phyloP scores from a whole-genome alignment of 768 basidiomycete genomes.

The Pilatotrama ljubarskyi region DNA sequence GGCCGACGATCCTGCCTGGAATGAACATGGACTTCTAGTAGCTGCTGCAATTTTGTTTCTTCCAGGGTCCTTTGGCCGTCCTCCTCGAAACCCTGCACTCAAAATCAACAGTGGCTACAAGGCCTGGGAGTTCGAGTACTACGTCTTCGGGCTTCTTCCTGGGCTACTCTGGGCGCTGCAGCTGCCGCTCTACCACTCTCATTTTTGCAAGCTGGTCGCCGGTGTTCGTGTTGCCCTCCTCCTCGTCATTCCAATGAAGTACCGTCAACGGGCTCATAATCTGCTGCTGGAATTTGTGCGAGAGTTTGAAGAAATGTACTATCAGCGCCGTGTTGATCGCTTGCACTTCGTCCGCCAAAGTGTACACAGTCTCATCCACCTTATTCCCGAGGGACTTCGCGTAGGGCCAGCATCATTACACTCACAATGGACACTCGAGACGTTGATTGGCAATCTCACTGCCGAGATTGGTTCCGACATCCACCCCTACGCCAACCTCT shows the following conservation, averaged over 20 bases:
- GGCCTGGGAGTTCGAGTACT: slow-evolving; percentile 29
- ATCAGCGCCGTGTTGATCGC: slow-evolving; percentile 24
- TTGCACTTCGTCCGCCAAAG: slow-evolving; percentile 37
- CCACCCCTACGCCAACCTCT: slow-evolving; percentile 26
- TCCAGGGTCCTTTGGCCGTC: slow-evolving; percentile 42
- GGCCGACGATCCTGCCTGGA: slow-evolving; percentile 31
- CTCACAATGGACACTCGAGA: slow-evolving; percentile 28
- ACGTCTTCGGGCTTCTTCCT: slow-evolving; percentile 26
- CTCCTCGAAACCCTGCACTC: slow-evolving; percentile 42
- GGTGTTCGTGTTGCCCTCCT: slow-evolving; percentile 26
- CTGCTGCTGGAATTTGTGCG: slow-evolving; percentile 30
- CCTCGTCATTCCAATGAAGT: slow-evolving; percentile 7
- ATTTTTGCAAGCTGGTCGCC: slow-evolving; percentile 31
- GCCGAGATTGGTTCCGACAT: slow-evolving; percentile 27
- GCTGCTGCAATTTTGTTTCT: slow-evolving; percentile 34
- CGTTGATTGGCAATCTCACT: slow-evolving; percentile 28
- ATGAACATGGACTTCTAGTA: slow-evolving; percentile 36
- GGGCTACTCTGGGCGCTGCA: slow-evolving; percentile 29
- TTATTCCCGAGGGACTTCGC: slow-evolving; percentile 25
- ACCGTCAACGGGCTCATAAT: slow-evolving; percentile 28
- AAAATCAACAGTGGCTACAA: slow-evolving; percentile 40
- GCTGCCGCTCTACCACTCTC: slow-evolving; percentile 21
- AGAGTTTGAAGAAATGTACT: slow-evolving; percentile 40
- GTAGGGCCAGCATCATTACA: slow-evolving; percentile 17
- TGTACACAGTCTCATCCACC: slow-evolving; percentile 36